Evolutionary conservation across 371 early-diverging fungal species (phyloP), one percentile per base, ranked within the genome.

Genomic region (Actinomortierella ambigua): DNA sequence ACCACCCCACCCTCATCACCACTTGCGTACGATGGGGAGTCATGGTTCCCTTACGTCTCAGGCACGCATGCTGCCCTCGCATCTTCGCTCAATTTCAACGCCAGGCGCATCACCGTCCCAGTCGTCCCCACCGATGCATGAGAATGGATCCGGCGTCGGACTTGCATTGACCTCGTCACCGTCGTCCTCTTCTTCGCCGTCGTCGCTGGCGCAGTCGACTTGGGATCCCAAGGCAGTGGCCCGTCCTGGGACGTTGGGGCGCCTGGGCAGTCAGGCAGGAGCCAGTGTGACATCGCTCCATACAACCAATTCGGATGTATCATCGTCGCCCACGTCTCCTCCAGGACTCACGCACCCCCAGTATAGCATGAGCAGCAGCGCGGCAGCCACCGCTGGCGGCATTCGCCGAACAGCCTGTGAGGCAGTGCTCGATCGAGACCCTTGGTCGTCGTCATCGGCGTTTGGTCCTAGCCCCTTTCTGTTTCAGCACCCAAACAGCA

Each of bases 11-110:
- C 4, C 34, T n/a, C 34, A 34, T 17, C 71, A 71, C n/a, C 75
- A 66, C 6, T 61, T 73, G 14, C 67, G 75, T 2, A 57, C 75
- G 0, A 67, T 73, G 14, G 68, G 67, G 2, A 73, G 68, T 42
- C 75, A 73, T 48, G 50, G 67, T 1, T 60, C 68, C 1, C 39
- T 67, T 26, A 23, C 46, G 8, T 26, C 63, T 4, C 67, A 63
- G 41, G 52, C 75, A 18, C 66, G 63, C 54, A 63, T 73, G n/a
- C 48, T 73, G 20, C 75, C 75, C n/a, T 66, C 75, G 1, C 75
- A 73, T 20, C 64, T 73, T 20, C 67, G 75, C 8, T 60, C 75
- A 3, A 55, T 60, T 14, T 73, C 75, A 24, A 67, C 63, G 2
- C 66, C 73, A 5, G 61, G 58, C 22, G 54, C 61, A 0, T 63